Evolutionary conservation across 75 land plant species (phyloP).

Genomic region (Gnetum montanum): DNA sequence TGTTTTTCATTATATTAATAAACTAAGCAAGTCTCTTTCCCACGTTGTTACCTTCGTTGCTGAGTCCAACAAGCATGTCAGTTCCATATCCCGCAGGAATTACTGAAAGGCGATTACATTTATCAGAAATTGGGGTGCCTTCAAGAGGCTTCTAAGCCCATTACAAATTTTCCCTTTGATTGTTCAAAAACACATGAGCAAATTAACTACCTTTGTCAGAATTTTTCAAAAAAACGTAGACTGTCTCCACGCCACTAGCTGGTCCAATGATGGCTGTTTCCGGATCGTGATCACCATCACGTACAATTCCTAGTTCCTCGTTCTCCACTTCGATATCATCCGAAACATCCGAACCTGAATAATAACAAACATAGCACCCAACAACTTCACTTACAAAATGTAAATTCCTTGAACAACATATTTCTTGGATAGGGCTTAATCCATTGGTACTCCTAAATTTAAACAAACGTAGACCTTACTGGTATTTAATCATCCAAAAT

Average conservation of each 20-base stretch:
- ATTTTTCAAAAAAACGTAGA: constrained; percentile 64
- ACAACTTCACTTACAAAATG: too few relatives aligned
- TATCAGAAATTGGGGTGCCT: background rate
- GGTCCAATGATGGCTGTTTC: constrained; percentile 34
- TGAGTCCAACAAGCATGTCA: constrained; percentile 73
- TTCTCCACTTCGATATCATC: constrained; percentile 21
- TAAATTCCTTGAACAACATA: too few relatives aligned
- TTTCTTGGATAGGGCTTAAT: too few relatives aligned
- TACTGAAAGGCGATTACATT: constrained; percentile 45
- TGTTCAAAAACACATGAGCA: background rate
- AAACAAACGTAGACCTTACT: too few relatives aligned
- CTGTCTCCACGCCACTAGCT: constrained; percentile 68
- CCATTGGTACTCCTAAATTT: too few relatives aligned
- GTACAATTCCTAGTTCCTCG: constrained; percentile 54
- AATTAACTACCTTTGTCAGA: constrained; percentile 30
- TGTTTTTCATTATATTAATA: background rate
- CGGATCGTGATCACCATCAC: constrained; percentile 47
- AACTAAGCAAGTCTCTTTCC: background rate
- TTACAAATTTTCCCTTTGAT: background rate
- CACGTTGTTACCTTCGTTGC: constrained; percentile 55
- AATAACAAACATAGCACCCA: too few relatives aligned
- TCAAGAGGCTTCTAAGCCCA: background rate
- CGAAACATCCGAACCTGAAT: too few relatives aligned
- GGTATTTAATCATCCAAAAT: too few relatives aligned
- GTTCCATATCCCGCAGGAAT: constrained; percentile 77